Evolutionary conservation across 2,329 filamentous ascomycete genomes (phyloP), one percentile per base, ranked within the genome.

Genomic region (Penicillium sp.): DNA sequence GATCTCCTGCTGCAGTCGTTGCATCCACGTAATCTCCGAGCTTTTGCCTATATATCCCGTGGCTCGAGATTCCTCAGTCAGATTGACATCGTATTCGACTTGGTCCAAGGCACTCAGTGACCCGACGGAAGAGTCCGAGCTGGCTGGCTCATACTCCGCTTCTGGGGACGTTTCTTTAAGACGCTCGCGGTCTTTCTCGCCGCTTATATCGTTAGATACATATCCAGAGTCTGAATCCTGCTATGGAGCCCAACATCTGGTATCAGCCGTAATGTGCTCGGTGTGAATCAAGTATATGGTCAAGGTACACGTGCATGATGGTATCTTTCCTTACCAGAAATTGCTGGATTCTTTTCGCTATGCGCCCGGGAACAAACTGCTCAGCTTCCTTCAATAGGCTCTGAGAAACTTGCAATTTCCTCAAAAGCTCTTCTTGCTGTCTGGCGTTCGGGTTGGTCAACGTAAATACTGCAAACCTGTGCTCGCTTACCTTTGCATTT

Each of bases 401-500:
- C 37, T 55, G 53, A 23, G 54, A 61, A 2, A 48, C 41, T 45
- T 54, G 47, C 2, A 54, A n/a, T 14, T 54, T 53, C 20, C 9
- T 44, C 0, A 20, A 22, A 5, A 61, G 48, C 5, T 33, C 43
- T 33, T 42, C 37, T 15, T 58, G 42, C 12, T 58, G 49, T 8
- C 57, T 60, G 25, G 11, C 6, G n/a, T 14, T 26, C 7, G 1
- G 15, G 33, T 43, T 52, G 31, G 25, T n/a, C 5, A 15, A 42
- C 18, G 15, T 33, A 12, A 31, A 31, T 44, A 15, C 25, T 22
- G 33, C 6, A n/a, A 14, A 6, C 27, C n/a, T 15, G 27, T 29
- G 14, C 20, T 41, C 35, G 23, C 26, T 31, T 60, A 76, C 75
- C 67, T 71, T 60, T 70, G 74, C 18, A 67, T 73, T 35, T 61